Evolutionary conservation across 2,329 filamentous ascomycete species (phyloP), one percentile per base, ranked within the genome.

Genomic region (Aureobasidium zeae): DNA sequence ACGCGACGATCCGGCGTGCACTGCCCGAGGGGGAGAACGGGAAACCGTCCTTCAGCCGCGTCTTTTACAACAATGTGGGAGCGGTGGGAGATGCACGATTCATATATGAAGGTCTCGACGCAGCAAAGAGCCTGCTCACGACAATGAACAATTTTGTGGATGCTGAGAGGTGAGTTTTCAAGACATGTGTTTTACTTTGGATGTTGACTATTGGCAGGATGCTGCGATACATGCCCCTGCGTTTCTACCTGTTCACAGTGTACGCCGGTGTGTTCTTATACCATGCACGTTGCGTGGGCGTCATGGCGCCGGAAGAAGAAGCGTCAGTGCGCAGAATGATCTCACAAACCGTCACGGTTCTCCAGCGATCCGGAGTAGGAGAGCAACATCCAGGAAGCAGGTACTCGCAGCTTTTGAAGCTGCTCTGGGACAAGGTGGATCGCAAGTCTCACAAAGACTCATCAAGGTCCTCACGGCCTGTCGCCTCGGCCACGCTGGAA

Each of bases 1-100:
- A 86, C 56, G 81, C 81, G 2, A 82, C 79, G 1, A 76, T 74
- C 16, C 64, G 68, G 17, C 63, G 67, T 22, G 65, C 65, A 11
- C 51, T 68, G 0, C 63, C 65, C 5, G 50, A 58, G 19, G 51
- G 53, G 11, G 54, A 58, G 37, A 53, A 53, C 6, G 61, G 44
- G 12, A 51, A 63, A 51, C 62, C 64, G 30, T 55, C 55, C 1
- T 62, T 64, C 3, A 60, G 64, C 41, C 58, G 64, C 17, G 63
- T 70, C 7, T 70, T 71, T 51, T 67, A 66, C 45, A 70, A 70
- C 52, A 70, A 71, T 25, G 67, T 71, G 9, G 68, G 65, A 3
- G 65, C 66, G 2, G 66, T 70, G 2, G 65, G 67, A 8, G 68
- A 71, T 44, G 67, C 66, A 1, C 57, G 67, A 2, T 70, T 71